A percentile compares a stretch with the other conserved stretches of the same genome.
These are phyloP conservation scores for Cocos nucifera DNA, from an alignment of 176 grass and related monocot species.

Conservation along the genomic window DNA sequence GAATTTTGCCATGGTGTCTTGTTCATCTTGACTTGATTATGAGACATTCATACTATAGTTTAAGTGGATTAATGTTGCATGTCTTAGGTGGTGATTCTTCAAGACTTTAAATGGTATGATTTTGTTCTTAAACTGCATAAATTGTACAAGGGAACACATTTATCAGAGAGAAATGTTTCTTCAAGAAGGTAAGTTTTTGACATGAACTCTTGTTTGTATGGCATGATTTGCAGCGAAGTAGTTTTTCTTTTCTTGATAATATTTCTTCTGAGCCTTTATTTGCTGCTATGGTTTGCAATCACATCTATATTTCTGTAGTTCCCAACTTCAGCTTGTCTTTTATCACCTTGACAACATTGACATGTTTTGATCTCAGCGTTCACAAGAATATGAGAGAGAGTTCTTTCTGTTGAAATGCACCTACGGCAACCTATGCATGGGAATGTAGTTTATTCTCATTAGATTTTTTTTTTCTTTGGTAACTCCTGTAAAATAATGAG, in stretches of 20 bases:
- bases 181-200: conserved; percentile 46
- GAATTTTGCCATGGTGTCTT: not conserved
- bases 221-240: not conserved
- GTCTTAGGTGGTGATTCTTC: conserved; percentile 67
- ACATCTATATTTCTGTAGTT: no score
- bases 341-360: no score
- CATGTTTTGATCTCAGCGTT: no score
- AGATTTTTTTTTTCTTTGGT: no score
- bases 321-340: no score
- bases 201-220: not conserved
- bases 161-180: conserved; percentile 55
- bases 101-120: conserved; percentile 89
- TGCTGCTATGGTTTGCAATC: no score
- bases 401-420: not conserved
- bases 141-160: conserved; percentile 69
- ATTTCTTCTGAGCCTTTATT: no score
- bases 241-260: no score
- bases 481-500: no score
- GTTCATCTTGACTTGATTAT: not conserved
- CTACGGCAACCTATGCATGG: not conserved
- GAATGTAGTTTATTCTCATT: not conserved
- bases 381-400: not conserved
- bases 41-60: not conserved
- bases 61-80: not conserved
- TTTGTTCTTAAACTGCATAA: conserved; percentile 87